Base-by-base conservation (phyloP, 2,329 filamentous ascomycete genomes). In the Metarhizium brunneum region DNA sequence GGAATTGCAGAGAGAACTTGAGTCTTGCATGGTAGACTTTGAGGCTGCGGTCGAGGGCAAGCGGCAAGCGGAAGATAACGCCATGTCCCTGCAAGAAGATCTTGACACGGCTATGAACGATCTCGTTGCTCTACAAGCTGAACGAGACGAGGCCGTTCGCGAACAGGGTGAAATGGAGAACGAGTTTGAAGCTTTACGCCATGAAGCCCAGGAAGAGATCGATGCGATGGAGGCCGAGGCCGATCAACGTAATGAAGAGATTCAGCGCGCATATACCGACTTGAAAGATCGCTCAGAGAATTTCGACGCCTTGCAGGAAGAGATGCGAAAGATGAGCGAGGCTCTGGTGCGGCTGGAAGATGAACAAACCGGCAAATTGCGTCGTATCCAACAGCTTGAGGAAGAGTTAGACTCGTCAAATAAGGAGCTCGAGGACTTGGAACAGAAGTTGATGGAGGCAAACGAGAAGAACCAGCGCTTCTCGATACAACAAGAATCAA, bases 261-360 rank as follows among this genome's bases (percentile, higher is more conserved):
- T 86, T 47, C 80, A 87, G 61, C 82, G 83, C 14, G 72, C 94
- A 30, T 81, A 87, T 56, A 77, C 82, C 14, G 89, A 94, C 45
- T 73, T 96, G 14, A 82, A 83, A 58, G 87, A 89, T 60, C 83
- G 87, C 53, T 85, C 85, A 13, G 92, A 97, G 65, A 95, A 94
- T 67, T 92, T 96, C 69, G 85, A 87, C 60, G 88, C 90, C n/a
- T 74, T 99, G 54, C 92, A 97, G 66, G 85, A 87, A 57, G 94
- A 97, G 76, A 94, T 99, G 86, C 88, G 92, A 60, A 87, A 86
- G 63, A 87, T 96, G 71, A 95, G 88, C 64, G 90, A 96, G 63
- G 87, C 87, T 25, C 80, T 97, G 6, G 81, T 96, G 36, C 81
- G 89, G 48, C 79, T 99, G 0, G 94, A 97, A 68, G 92, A 97